Evolutionary conservation across 2,329 filamentous ascomycete genomes (phyloP).

Genomic region (Dothideomycetes sp.): DNA sequence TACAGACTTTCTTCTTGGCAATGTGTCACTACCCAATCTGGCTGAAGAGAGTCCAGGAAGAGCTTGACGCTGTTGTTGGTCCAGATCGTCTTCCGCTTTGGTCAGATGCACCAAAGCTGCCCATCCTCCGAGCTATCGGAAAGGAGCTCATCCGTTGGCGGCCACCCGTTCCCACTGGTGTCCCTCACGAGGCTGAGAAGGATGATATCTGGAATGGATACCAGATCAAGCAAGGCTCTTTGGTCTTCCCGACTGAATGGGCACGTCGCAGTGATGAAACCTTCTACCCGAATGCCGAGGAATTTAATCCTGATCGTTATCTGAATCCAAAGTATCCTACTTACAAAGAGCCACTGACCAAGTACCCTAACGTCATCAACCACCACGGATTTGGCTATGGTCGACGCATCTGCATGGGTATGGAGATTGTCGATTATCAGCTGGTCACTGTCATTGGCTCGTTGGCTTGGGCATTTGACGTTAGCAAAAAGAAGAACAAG

Average conservation of each 20-base stretch:
- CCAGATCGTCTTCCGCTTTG: slow-evolving; percentile 35
- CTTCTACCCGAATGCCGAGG: slow-evolving; percentile 22
- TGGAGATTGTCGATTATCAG: too few relatives aligned
- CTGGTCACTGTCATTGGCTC: too few relatives aligned
- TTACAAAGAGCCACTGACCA: slow-evolving; percentile 28
- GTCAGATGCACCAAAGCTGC: slow-evolving; percentile 34
- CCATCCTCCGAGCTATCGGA: slow-evolving; percentile 45
- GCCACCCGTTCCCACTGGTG: slow-evolving; percentile 37
- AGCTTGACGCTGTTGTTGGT: slow-evolving; percentile 26
- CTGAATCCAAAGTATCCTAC: slow-evolving; percentile 26
- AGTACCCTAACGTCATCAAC: slow-evolving; percentile 27
- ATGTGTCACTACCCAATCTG: too few relatives aligned
- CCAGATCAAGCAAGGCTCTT: too few relatives aligned
- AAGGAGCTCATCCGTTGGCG: slow-evolving; percentile 51
- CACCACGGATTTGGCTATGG: slow-evolving; percentile 28
- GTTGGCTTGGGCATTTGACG: too few relatives aligned
- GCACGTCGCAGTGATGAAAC: not conserved
- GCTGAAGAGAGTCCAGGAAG: too few relatives aligned
- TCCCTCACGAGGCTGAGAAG: slow-evolving; percentile 28
- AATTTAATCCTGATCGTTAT: slow-evolving; percentile 27
- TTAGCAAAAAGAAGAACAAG: too few relatives aligned
- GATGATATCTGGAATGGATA: too few relatives aligned
- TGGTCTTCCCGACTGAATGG: slow-evolving; percentile 28
- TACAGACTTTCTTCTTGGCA: too few relatives aligned
- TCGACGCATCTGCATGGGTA: slow-evolving; percentile 27